phyloP scores from a whole-genome alignment of 441 rosid genomes.

The Rhodomyrtus psidioides region DNA sequence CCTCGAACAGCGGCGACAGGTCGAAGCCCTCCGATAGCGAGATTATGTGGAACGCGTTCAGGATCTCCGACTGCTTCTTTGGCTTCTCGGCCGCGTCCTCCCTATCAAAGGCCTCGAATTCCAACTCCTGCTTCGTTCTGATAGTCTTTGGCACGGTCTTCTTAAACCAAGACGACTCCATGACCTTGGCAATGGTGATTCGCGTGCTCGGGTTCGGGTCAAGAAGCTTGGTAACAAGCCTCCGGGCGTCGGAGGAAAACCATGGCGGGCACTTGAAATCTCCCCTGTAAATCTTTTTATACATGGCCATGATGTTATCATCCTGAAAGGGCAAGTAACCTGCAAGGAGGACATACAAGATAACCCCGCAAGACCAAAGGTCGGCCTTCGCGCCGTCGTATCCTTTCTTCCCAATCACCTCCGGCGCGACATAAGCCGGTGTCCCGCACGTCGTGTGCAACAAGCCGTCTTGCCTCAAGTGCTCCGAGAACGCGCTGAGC shows the following conservation, averaged over 20 bases:
- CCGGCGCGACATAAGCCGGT: slow-evolving; percentile 11
- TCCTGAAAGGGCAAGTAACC: slow-evolving; percentile 9
- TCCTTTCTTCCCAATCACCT: slow-evolving; percentile 9
- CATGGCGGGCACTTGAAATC: slow-evolving; percentile 9
- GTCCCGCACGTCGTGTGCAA: slow-evolving; percentile 14
- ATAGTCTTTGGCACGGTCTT: neutral
- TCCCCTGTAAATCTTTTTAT: slow-evolving; percentile 7
- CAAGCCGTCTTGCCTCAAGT: slow-evolving; percentile 2
- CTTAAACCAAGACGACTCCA: slow-evolving; percentile 7
- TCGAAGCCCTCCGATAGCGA: slow-evolving; percentile 10
- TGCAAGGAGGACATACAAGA: slow-evolving; percentile 3
- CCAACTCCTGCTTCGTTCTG: neutral
- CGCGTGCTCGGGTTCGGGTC: slow-evolving; percentile 7
- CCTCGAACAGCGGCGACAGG: slow-evolving; percentile 7
- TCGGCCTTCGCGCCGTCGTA: slow-evolving; percentile 12
- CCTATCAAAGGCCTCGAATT: neutral
- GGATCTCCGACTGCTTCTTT: neutral
- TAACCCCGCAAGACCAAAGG: slow-evolving; percentile 11
- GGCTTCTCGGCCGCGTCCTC: neutral
- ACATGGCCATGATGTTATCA: slow-evolving; percentile 1
- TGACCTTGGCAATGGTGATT: slow-evolving; percentile 1
- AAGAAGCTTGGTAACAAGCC: slow-evolving; percentile 5
- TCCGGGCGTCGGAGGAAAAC: slow-evolving; percentile 3
- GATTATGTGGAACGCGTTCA: slow-evolving; percentile 13
- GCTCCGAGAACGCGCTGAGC: slow-evolving; percentile 6